These are phyloP conservation scores for Lasiosphaeris hirsuta DNA, from an alignment of 495 filamentous ascomycete species.

Conservation along the genomic window DNA sequence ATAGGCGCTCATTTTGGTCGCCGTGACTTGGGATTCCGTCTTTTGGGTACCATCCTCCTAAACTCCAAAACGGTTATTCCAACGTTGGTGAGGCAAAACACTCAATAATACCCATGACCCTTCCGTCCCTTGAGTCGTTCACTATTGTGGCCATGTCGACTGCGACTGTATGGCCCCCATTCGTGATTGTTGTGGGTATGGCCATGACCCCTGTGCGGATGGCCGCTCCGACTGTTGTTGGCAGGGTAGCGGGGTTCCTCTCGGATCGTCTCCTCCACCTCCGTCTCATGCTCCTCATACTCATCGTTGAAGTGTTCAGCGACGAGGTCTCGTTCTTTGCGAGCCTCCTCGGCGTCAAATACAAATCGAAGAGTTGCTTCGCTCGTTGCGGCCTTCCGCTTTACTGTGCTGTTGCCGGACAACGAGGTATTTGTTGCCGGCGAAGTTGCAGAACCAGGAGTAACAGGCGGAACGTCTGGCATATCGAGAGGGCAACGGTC, in stretches of 20 bases:
- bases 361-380: conserved; percentile 88
- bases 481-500: conserved; percentile 39
- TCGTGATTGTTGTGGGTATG: conserved; percentile 20
- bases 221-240: conserved; percentile 8
- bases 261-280: conserved; percentile 54
- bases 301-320: conserved; percentile 68
- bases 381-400: conserved; percentile 51
- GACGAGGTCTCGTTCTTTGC: conserved; percentile 64
- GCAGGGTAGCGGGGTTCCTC: conserved; percentile 30
- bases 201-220: conserved; percentile 10
- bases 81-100: neutral
- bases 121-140: conserved; percentile 25
- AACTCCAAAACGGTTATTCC: neutral
- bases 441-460: conserved; percentile 34
- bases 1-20: neutral
- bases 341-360: conserved; percentile 75
- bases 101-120: conserved; percentile 18
- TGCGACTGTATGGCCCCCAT: conserved; percentile 25
- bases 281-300: conserved; percentile 72
- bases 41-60: conserved; percentile 2
- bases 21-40: neutral
- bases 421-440: conserved; percentile 35
- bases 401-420: conserved; percentile 33
- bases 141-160: conserved; percentile 18
- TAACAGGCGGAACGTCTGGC: conserved; percentile 29